These are phyloP conservation scores for Cyamopsis tetragonoloba DNA, from an alignment of 306 rosid genomes.

Conservation along the genomic window DNA sequence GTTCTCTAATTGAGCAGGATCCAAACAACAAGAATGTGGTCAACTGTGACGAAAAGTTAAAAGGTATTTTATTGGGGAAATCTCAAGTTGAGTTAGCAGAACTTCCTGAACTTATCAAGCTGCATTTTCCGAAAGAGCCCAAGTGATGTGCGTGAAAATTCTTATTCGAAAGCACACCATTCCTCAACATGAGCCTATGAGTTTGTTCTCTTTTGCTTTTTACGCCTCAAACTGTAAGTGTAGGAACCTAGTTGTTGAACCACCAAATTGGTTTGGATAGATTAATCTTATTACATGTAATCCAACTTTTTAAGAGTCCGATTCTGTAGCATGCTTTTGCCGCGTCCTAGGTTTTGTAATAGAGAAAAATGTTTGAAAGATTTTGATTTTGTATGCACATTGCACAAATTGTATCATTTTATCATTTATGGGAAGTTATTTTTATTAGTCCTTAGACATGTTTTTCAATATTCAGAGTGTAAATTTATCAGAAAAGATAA, in stretches of 20 bases:
- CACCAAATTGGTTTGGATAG: slow-evolving; percentile 20
- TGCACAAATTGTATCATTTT: not conserved
- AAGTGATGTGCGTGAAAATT: slow-evolving; percentile 36
- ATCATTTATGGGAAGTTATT: not conserved
- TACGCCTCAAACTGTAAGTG: not conserved
- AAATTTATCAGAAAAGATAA: not conserved
- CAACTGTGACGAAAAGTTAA: slow-evolving; percentile 76
- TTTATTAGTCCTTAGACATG: not conserved
- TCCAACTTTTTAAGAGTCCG: slow-evolving; percentile 49
- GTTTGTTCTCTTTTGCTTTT: slow-evolving; percentile 5
- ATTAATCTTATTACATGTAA: slow-evolving; percentile 29
- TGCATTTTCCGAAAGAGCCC: slow-evolving; percentile 79
- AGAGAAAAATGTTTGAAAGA: not conserved
- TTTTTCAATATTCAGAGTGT: not conserved
- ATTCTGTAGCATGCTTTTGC: slow-evolving; percentile 49
- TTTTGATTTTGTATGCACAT: slow-evolving; percentile 2
- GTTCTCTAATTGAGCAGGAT: slow-evolving; percentile 48
- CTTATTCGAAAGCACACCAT: not conserved
- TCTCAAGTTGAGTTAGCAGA: slow-evolving; percentile 72
- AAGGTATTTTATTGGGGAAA: slow-evolving; percentile 68
- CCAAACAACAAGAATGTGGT: slow-evolving; percentile 80
- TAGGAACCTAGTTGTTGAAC: slow-evolving; percentile 19
- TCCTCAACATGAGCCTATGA: slow-evolving; percentile 17
- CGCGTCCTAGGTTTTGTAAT: slow-evolving; percentile 6
- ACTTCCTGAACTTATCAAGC: slow-evolving; percentile 82